Evolutionary conservation across 2,329 filamentous ascomycete species (phyloP), one percentile per base, ranked within the genome.

Genomic region (Pleomassaria siparia): DNA sequence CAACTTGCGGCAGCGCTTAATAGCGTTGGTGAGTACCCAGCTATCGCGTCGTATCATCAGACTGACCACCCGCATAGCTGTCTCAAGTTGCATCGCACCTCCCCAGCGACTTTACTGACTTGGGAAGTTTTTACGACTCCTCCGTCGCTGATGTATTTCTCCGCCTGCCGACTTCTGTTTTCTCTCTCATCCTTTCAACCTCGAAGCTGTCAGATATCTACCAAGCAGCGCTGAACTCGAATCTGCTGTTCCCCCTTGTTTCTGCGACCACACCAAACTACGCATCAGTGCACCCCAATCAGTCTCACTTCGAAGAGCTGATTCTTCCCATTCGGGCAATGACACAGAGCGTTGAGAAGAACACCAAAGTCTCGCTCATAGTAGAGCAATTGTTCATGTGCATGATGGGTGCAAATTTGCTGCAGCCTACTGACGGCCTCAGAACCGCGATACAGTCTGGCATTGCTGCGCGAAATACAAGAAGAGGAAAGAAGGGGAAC

Each of bases 1-100:
- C 15, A 63, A 70, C 1, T 66, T 89, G 15, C 82, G 87, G 6
- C 77, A 85, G 52, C 81, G 85, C 0, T 69, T 89, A 3, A 80
- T 89, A 47, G 74, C 76, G 16, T 67, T 88, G 25, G 75, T 79
- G 59, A 59, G 75, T 61, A 75, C 60, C 18, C 15, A 24, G 10
- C 18, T 6, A 12, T 22, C 5, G 12, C 6, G 12, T 43, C n/a
- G 6, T n/a, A 4, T 32, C 16, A 13, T 24, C 3, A 12, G 26
- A 9, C 9, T 37, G 24, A 35, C 29, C 13, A 16, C 37, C 18
- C 4, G 15, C 26, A 58, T 42, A 72, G 66, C 60, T 79, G 18
- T 62, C 65, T 6, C 53, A 61, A 41, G 69, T 74, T 43, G 62
- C 74, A 0, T 72, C 52, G 8, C 49, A 46, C 10, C 46, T 71